Evolutionary conservation across 305 asterid genomes (phyloP).

Genomic region (Nicotiana rustica): DNA sequence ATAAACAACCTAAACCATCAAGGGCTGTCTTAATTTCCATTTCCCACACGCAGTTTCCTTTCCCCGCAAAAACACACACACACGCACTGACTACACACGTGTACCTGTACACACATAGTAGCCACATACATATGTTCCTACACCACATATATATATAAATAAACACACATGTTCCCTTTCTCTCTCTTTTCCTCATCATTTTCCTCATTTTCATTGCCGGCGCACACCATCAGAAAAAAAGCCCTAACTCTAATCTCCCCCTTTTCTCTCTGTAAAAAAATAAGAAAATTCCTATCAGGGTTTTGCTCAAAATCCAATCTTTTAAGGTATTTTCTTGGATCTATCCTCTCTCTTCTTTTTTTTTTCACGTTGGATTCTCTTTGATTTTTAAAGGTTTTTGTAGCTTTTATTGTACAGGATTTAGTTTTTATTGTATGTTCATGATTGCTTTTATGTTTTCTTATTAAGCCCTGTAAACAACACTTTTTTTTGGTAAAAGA

Average conservation of each 20-base stretch:
- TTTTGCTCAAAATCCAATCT: conserved; percentile 20
- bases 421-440: neutral
- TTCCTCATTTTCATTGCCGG: conserved; percentile 31
- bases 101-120: neutral
- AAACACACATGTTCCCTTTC: neutral
- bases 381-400: neutral
- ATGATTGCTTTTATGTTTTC: neutral
- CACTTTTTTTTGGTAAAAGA: neutral
- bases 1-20: neutral
- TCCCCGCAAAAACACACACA: conserved; percentile 22
- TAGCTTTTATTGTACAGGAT: neutral
- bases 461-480: neutral
- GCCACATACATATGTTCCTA: conserved; percentile 30
- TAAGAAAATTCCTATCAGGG: neutral
- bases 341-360: neutral
- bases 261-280: neutral
- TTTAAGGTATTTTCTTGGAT: conserved; percentile 37
- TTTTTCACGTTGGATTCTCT: neutral
- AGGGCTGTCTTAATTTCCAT: conserved; percentile 28
- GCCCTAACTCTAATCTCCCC: neutral
- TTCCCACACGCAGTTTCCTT: conserved; percentile 7
- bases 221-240: conserved; percentile 23
- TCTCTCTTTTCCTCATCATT: conserved; percentile 25
- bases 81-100: neutral
- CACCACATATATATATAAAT: neutral